A percentile compares a stretch with the other conserved stretches of the same genome.
Evolutionary conservation across 192 early-diverging fungal genomes (phyloP).

Genomic region (Spinellus fusiger): DNA sequence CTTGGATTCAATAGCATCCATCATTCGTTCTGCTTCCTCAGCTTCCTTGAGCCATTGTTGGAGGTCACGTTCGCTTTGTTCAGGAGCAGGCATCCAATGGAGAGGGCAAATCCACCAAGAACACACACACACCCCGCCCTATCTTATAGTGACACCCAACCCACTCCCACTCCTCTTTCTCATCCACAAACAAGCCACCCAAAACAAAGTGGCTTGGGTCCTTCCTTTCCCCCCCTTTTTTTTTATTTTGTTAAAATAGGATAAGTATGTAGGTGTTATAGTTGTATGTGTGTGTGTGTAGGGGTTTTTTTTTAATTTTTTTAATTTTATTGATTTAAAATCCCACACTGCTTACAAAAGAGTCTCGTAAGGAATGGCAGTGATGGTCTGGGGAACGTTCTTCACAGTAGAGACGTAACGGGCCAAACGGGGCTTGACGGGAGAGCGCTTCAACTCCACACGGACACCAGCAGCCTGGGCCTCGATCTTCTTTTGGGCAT

Average conservation of each 20-base stretch:
- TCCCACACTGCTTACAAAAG: conserved; percentile 16
- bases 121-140: too few species aligned
- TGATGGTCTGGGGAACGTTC: conserved; percentile 89
- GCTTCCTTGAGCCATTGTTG: conserved; percentile 23
- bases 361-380: conserved; percentile 93
- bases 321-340: too few species aligned
- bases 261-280: too few species aligned
- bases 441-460: conserved; percentile 86
- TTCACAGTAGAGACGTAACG: conserved; percentile 82
- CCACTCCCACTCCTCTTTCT: too few species aligned
- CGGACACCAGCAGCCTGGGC: conserved; percentile 51
- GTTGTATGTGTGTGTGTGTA: too few species aligned
- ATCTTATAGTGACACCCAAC: too few species aligned
- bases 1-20: conserved; percentile 17
- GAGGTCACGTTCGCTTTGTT: background rate
- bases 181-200: too few species aligned
- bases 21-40: conserved; percentile 16
- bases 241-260: too few species aligned
- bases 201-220: too few species aligned
- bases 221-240: too few species aligned
- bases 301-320: too few species aligned
- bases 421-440: conserved; percentile 79
- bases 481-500: conserved; percentile 76
- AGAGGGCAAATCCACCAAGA: too few species aligned
- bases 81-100: background rate